A percentile compares a stretch with the other conserved stretches of the same genome.
These are phyloP conservation scores for Lantana camara DNA, from an alignment of 257 asterid species.

Conservation along the genomic window DNA sequence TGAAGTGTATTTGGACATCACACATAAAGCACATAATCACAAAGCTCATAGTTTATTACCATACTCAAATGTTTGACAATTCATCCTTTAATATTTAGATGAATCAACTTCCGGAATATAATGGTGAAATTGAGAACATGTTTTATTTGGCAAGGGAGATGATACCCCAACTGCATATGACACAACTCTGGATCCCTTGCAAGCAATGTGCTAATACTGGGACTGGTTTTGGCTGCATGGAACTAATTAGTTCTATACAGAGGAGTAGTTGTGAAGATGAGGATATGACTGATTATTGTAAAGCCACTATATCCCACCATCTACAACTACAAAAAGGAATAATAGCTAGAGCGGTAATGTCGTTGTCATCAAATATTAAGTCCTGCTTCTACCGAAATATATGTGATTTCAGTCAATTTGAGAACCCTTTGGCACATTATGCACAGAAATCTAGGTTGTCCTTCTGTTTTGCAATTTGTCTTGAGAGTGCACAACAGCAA, in stretches of 20 bases:
- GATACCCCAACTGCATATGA: conserved; percentile 17
- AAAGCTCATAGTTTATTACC: no score
- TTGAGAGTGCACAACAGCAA: background rate
- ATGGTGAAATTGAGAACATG: background rate
- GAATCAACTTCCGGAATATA: no score
- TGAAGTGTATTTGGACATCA: no score
- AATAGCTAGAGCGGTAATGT: background rate
- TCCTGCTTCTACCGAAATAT: background rate
- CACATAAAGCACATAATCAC: no score
- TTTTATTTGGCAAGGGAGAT: background rate
- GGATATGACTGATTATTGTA: no score
- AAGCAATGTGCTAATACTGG: background rate
- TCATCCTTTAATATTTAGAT: no score
- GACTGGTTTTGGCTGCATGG: conserved; percentile 9
- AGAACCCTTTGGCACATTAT: conserved; percentile 25
- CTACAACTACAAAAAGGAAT: no score
- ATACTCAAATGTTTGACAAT: no score
- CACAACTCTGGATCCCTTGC: conserved; percentile 26
- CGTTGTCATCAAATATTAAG: background rate
- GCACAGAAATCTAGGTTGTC: conserved; percentile 3
- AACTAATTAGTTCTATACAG: no score
- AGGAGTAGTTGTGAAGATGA: no score
- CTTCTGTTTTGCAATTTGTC: conserved; percentile 5
- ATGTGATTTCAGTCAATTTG: background rate
- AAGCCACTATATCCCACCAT: no score